Evolutionary conservation across 225 moss, liverwort and hornwort genomes (phyloP).

Genomic region (Climacium dendroides): DNA sequence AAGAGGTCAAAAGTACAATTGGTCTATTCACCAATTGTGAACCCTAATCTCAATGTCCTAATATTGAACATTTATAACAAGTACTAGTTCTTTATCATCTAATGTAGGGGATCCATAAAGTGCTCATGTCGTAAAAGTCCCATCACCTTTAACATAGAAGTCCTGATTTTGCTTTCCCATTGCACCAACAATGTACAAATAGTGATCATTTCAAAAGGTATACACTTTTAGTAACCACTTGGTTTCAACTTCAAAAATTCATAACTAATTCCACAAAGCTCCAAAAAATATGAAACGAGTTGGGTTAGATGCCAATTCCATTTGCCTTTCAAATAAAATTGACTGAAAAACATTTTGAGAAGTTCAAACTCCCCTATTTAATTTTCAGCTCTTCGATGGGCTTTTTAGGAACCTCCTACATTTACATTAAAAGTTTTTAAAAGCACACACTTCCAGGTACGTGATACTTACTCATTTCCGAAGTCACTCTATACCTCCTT

Average conservation of each 20-base stretch:
- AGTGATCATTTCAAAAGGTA: not conserved
- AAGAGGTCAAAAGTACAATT: not conserved
- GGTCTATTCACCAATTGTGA: not conserved
- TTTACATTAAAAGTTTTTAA: not conserved
- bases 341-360: not conserved
- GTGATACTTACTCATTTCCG: not conserved
- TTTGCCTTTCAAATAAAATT: not conserved
- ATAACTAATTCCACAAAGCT: not conserved
- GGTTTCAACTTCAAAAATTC: not conserved
- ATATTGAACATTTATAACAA: not conserved
- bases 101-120: not conserved
- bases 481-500: no score
- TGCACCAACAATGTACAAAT: not conserved
- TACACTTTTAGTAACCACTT: fast-evolving
- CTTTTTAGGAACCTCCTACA: fast-evolving
- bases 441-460: fast-evolving
- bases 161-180: not conserved
- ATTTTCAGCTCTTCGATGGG: not conserved
- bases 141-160: fast-evolving
- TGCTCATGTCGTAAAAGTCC: fast-evolving
- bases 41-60: not conserved
- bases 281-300: not conserved
- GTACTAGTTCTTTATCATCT: not conserved
- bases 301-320: not conserved
- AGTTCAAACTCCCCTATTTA: not conserved